Conservation (phyloP, 192 early-diverging fungal genomes). For the Backusella tuberculispora region DNA sequence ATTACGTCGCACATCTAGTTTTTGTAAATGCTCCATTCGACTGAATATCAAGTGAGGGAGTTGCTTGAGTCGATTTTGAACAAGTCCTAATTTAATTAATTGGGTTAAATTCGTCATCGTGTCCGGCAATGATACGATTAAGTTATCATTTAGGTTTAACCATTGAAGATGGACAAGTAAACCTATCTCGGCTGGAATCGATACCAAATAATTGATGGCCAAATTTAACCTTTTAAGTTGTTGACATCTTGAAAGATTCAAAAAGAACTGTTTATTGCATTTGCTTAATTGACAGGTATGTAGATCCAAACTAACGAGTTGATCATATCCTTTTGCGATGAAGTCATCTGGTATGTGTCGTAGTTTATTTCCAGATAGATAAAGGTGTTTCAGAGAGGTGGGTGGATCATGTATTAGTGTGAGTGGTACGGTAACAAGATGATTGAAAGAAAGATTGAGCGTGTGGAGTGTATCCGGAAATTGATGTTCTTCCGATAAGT, state of each 20-base stretch:
- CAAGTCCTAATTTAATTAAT: conserved; percentile 52
- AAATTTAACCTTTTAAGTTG: conserved; percentile 46
- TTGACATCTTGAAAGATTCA: conserved; percentile 16
- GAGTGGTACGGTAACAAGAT: conserved; percentile 37
- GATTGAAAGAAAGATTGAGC: conserved; percentile 49
- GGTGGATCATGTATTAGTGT: conserved; percentile 35
- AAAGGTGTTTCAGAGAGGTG: conserved; percentile 36
- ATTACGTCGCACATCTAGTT: conserved; percentile 51
- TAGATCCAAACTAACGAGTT: conserved; percentile 47
- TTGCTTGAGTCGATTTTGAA: conserved; percentile 45
- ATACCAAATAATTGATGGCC: conserved; percentile 48
- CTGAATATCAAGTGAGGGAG: conserved; percentile 41
- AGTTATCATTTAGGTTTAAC: conserved; percentile 56
- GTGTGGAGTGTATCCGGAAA: conserved; percentile 37
- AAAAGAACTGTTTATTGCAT: conserved; percentile 18
- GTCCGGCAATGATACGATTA: conserved; percentile 36
- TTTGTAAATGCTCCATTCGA: conserved; percentile 38
- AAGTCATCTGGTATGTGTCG: conserved; percentile 33
- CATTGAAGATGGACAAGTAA: conserved; percentile 42
- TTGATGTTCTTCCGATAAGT: conserved; percentile 26
- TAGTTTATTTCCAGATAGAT: conserved; percentile 48
- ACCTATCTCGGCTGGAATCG: conserved; percentile 44
- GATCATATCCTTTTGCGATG: conserved; percentile 33
- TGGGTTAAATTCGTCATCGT: conserved; percentile 43
- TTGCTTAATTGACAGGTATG: conserved; percentile 46